These are phyloP conservation scores for Platismatia glauca DNA, from an alignment of 495 filamentous ascomycete genomes.

Conservation along the genomic window DNA sequence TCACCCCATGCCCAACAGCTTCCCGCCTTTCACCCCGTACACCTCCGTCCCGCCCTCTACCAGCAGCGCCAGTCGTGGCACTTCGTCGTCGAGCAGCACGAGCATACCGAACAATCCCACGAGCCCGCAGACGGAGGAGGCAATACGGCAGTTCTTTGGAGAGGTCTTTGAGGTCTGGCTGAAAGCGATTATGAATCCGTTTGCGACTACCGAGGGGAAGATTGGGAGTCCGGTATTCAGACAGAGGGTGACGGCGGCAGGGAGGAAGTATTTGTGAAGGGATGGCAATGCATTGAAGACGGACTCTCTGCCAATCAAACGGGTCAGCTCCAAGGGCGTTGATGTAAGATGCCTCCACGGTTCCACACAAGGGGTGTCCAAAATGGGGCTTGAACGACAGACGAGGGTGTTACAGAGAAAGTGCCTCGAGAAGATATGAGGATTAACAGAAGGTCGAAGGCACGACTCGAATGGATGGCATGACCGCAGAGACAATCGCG, in stretches of 20 bases:
- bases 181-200: slow-evolving; percentile 96
- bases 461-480: too few relatives aligned
- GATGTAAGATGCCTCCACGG: too few relatives aligned
- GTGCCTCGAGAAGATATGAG: too few relatives aligned
- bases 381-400: too few relatives aligned
- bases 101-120: slow-evolving; percentile 75
- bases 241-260: slow-evolving; percentile 68
- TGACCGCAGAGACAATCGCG: too few relatives aligned
- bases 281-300: too few relatives aligned
- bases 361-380: too few relatives aligned
- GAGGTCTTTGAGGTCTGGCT: slow-evolving; percentile 93
- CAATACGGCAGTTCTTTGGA: slow-evolving; percentile 81
- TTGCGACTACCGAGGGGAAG: slow-evolving; percentile 73
- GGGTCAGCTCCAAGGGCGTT: too few relatives aligned
- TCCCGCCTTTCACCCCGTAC: slow-evolving; percentile 31
- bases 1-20: slow-evolving; percentile 16
- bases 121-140: slow-evolving; percentile 82
- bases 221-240: slow-evolving; percentile 81
- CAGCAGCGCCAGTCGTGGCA: slow-evolving; percentile 9
- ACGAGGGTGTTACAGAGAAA: too few relatives aligned
- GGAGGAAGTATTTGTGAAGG: slow-evolving; percentile 78
- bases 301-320: too few relatives aligned
- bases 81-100: slow-evolving; percentile 11
- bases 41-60: slow-evolving; percentile 28
- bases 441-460: too few relatives aligned